These are phyloP conservation scores for Crithidia fasciculata DNA, from an alignment of 208 protist species.

Conservation along the genomic window DNA sequence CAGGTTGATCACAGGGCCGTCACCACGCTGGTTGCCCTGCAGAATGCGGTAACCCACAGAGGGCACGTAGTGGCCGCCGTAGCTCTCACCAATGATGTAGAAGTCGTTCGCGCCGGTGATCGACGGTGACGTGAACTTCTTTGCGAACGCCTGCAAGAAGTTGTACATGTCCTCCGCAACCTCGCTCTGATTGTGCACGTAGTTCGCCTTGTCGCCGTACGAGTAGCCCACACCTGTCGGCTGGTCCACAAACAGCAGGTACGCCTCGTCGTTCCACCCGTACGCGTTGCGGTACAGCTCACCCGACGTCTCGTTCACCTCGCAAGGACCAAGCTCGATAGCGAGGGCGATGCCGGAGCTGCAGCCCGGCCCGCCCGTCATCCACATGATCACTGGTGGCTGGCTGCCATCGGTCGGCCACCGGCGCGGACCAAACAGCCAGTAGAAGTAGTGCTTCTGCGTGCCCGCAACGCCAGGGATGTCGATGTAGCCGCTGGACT, in stretches of 20 bases:
- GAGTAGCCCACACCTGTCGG: conserved; percentile 89
- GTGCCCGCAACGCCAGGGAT: conserved; percentile 49
- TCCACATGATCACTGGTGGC: conserved; percentile 86
- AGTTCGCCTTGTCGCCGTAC: conserved; percentile 53
- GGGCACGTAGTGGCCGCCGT: conserved; percentile 83
- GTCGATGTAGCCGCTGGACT: conserved; percentile 79
- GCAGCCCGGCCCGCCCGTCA: conserved; percentile 93
- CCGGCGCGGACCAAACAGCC: conserved; percentile 75
- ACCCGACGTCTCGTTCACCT: conserved; percentile 52
- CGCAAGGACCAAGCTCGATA: conserved; percentile 85
- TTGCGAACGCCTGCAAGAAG: conserved; percentile 79
- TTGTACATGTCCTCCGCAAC: conserved; percentile 89
- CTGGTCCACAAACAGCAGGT: conserved; percentile 92
- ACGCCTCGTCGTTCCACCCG: conserved; percentile 85
- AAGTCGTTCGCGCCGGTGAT: conserved; percentile 71
- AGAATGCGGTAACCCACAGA: conserved; percentile 46
- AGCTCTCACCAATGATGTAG: conserved; percentile 85
- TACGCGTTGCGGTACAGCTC: conserved; percentile 62
- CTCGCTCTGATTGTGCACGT: conserved; percentile 62
- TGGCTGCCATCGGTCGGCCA: conserved; percentile 35
- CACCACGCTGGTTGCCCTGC: conserved; percentile 42
- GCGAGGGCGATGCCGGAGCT: conserved; percentile 71
- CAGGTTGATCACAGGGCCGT: conserved; percentile 50
- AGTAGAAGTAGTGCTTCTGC: conserved; percentile 89
- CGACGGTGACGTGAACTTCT: conserved; percentile 38